These are phyloP conservation scores for Citrus hindsii DNA, from an alignment of 345 rosid species.

Conservation along the genomic window DNA sequence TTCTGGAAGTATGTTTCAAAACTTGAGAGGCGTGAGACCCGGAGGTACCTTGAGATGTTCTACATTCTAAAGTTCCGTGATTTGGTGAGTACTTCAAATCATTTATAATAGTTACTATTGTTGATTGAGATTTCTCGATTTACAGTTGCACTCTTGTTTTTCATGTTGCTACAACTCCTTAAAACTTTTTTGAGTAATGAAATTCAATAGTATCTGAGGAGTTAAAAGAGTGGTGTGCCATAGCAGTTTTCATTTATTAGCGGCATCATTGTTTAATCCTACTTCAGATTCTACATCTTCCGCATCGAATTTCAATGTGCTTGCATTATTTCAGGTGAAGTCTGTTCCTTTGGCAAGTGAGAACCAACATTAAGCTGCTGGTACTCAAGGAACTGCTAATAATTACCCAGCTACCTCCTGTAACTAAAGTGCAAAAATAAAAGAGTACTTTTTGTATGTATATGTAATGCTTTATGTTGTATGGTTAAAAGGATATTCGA, in stretches of 20 bases:
- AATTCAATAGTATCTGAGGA: not conserved
- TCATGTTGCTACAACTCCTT: too few relatives aligned
- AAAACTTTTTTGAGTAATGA: not conserved
- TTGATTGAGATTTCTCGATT: not conserved
- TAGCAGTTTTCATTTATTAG: not conserved
- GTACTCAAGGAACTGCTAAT: not conserved
- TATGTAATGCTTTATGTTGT: not conserved
- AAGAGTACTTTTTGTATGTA: not conserved
- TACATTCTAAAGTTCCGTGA: conserved; percentile 91
- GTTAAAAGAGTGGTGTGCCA: not conserved
- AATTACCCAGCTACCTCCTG: not conserved
- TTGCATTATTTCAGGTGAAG: conserved; percentile 55
- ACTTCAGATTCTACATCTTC: not conserved
- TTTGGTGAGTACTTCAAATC: conserved; percentile 48
- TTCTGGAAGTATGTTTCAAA: conserved; percentile 94
- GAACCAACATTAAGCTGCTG: conserved; percentile 35
- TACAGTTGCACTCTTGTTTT: not conserved
- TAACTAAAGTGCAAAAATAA: conserved; percentile 12
- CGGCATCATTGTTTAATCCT: not conserved
- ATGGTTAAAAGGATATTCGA: not conserved
- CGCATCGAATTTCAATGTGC: not conserved
- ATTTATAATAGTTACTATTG: not conserved
- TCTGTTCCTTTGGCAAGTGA: conserved; percentile 68
- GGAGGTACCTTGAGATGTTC: conserved; percentile 98
- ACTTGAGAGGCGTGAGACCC: conserved; percentile 86